Base-by-base conservation (phyloP, 2,329 filamentous ascomycete genomes). In the Leptodontidium sp. region DNA sequence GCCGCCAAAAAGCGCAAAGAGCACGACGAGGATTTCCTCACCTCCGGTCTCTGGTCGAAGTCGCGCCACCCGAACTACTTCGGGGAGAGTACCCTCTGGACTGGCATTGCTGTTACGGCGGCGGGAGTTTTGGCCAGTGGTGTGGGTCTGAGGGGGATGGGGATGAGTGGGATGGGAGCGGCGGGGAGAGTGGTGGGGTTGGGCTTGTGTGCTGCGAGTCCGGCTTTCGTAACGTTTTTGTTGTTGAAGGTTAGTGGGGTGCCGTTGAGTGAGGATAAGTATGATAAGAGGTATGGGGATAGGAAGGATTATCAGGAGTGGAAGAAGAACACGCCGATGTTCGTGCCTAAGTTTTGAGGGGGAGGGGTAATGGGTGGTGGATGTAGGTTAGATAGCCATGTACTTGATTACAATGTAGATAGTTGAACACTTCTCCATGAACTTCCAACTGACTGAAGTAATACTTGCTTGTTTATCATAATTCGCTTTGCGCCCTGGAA, bases 31-130 rank as follows among this genome's bases (percentile, higher is more conserved):
- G 84, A 88, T 57, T 92, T 92, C 74, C 76, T 92, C 70, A 90
- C 88, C 0, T 78, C 81, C 0, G 90, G 90, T 0, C 75, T 92
- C 45, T 92, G 89, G 86, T 81, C 82, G 6, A 84, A 85, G 75
- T 86, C 83, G 59, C 80, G 88, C 69, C 88, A 91, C 78, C 90
- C 90, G 0, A 91, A 92, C 75, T 92, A 92, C 80, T 91, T 92
- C 77, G 90, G 90, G n/a, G 90, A 92, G 78, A 84, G 83, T 35
- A 90, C 87, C 12, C 81, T 93, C 40, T 93, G 90, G 90, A 88
- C 86, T 0, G 90, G 90, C 1, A 86, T 92, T 68, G 88, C 90
- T 0, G 85, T 87, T 5, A 79, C 83, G 0, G 84, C 87, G 0
- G 87, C 85, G 0, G 88, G 89, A 0, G 81, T 88, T 0, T 80